phyloP scores from a whole-genome alignment of 1,284 basidiomycete genomes.

The Flammula alnicola region DNA sequence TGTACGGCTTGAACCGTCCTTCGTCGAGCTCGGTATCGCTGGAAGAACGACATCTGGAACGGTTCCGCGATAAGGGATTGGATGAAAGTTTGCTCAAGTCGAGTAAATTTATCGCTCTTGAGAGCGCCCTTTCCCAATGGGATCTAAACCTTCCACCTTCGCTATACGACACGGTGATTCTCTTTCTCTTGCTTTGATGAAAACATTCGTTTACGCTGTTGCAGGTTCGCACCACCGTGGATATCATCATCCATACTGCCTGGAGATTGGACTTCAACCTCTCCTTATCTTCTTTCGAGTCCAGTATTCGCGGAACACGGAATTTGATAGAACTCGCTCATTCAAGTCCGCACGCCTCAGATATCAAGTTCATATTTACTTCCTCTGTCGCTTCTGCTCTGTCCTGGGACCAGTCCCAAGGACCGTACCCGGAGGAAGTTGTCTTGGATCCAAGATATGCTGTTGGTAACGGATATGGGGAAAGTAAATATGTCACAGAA shows the following conservation, averaged over 20 bases:
- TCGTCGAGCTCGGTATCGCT: constrained; percentile 12
- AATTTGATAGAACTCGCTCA: constrained; percentile 43
- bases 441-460: constrained; percentile 17
- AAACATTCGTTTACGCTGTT: background rate
- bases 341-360: constrained; percentile 23
- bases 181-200: background rate
- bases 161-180: constrained; percentile 1
- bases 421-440: constrained; percentile 25
- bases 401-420: constrained; percentile 33
- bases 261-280: constrained; percentile 51
- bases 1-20: constrained; percentile 34
- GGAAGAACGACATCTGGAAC: constrained; percentile 23
- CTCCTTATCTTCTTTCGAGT: constrained; percentile 40
- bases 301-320: constrained; percentile 36
- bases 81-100: constrained; percentile 28
- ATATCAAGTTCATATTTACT: constrained; percentile 22
- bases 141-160: background rate
- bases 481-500: constrained; percentile 25
- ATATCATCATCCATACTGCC: constrained; percentile 32
- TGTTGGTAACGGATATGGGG: constrained; percentile 23
- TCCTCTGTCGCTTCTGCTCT: constrained; percentile 31
- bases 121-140: background rate
- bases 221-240: constrained; percentile 37
- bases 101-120: background rate
- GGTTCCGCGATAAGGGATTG: constrained; percentile 38